phyloP scores from a whole-genome alignment of 192 early-diverging fungal species.

The Spizellomyces sp. region DNA sequence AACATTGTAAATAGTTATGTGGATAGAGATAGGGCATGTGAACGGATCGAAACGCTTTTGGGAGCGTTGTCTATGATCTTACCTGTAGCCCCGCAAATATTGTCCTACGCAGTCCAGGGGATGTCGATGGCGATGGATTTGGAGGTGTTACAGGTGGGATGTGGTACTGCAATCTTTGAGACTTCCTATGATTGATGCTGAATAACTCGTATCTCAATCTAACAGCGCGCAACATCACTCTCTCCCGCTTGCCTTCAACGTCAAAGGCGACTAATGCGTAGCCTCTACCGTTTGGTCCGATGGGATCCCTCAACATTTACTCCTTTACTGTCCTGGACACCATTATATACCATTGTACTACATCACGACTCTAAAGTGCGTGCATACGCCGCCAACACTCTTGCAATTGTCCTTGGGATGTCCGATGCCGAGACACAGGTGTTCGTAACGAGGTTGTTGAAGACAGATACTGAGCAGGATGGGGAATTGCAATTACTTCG shows the following conservation, averaged over 20 bases:
- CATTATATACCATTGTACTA: slow-evolving; percentile 19
- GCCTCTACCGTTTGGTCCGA: slow-evolving; percentile 28
- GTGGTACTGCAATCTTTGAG: neutral
- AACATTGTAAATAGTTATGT: neutral
- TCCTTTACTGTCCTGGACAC: slow-evolving; percentile 10
- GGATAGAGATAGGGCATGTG: neutral
- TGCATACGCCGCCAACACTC: slow-evolving; percentile 36
- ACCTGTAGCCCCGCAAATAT: slow-evolving; percentile 71
- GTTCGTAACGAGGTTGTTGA: slow-evolving; percentile 9
- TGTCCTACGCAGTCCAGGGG: slow-evolving; percentile 49
- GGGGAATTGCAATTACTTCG: slow-evolving; percentile 4
- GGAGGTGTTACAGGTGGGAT: neutral
- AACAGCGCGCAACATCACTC: neutral
- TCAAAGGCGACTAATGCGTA: slow-evolving; percentile 22
- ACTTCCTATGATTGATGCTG: neutral
- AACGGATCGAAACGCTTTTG: slow-evolving; percentile 8
- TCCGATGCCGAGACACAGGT: slow-evolving; percentile 36
- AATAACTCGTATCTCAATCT: neutral
- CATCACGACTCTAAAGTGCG: slow-evolving; percentile 20
- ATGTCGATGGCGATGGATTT: neutral
- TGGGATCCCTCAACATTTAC: neutral
- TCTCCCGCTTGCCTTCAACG: neutral
- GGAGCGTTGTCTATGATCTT: slow-evolving; percentile 63
- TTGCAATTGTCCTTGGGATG: slow-evolving; percentile 44
- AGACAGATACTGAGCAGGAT: slow-evolving; percentile 16